Conservation (phyloP, 768 basidiomycete genomes). For the Trichaptum fuscoviolaceum region DNA sequence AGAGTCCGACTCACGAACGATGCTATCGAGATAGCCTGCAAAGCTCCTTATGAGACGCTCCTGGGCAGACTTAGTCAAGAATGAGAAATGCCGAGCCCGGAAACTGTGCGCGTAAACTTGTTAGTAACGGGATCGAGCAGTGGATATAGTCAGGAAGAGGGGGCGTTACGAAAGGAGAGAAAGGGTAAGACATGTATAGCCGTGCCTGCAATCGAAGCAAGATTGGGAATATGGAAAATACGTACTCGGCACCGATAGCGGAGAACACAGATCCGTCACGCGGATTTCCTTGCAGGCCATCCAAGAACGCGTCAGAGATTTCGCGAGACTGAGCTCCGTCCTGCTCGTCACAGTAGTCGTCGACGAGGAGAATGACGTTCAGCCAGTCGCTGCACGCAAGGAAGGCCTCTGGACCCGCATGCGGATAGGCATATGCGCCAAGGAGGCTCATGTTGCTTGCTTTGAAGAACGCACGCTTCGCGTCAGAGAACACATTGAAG, state of each 20-base stretch:
- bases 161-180: neutral
- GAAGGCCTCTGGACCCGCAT: constrained; percentile 11
- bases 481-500: constrained; percentile 16
- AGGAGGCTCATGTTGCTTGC: constrained; percentile 44
- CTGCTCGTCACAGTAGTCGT: constrained; percentile 16
- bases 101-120: neutral
- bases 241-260: constrained; percentile 58
- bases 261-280: constrained; percentile 55
- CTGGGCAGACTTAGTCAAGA: constrained; percentile 2
- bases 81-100: neutral
- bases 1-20: constrained; percentile 14
- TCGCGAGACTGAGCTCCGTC: constrained; percentile 21
- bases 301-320: constrained; percentile 48
- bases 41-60: constrained; percentile 12
- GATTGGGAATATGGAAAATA: constrained; percentile 5
- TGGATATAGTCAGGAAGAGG: neutral
- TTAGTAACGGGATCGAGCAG: neutral
- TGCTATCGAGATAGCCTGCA: constrained; percentile 7
- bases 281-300: constrained; percentile 42
- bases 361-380: constrained; percentile 13
- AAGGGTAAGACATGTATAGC: constrained; percentile 47
- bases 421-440: constrained; percentile 11
- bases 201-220: constrained; percentile 1
- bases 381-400: constrained; percentile 14
- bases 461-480: constrained; percentile 57